A percentile compares a stretch with the other conserved stretches of the same genome.
phyloP scores from a whole-genome alignment of 1,139 yeast species.

The Kazachstania sp. region DNA sequence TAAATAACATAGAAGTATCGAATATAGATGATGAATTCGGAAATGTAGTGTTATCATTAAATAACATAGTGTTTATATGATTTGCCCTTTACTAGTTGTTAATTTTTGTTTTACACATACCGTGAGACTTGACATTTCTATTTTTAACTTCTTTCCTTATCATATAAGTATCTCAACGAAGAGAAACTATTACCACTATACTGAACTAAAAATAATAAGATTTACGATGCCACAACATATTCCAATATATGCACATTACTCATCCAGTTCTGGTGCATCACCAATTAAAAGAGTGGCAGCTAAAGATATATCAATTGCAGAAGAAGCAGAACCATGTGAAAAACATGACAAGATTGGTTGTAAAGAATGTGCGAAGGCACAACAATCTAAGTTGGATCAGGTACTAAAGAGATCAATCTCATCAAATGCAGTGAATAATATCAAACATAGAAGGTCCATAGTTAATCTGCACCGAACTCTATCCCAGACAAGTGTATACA shows the following conservation, averaged over 20 bases:
- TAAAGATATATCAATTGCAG: slow-evolving; percentile 6
- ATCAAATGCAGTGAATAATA: slow-evolving; percentile 9
- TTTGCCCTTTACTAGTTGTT: too few relatives aligned
- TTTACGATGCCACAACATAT: background rate
- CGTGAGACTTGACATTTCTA: too few relatives aligned
- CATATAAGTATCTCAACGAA: too few relatives aligned
- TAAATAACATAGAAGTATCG: too few relatives aligned
- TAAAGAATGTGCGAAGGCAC: slow-evolving; percentile 1
- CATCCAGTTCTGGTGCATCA: background rate
- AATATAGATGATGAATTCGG: too few relatives aligned
- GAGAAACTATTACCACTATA: too few relatives aligned
- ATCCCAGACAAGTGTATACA: slow-evolving; percentile 13
- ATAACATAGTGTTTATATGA: too few relatives aligned
- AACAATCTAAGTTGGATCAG: slow-evolving; percentile 2
- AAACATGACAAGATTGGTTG: slow-evolving; percentile 8
- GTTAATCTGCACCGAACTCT: slow-evolving; percentile 13
- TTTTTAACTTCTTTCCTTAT: too few relatives aligned
- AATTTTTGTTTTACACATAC: too few relatives aligned
- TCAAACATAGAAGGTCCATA: slow-evolving; percentile 5
- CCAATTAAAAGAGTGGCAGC: slow-evolving; percentile 4
- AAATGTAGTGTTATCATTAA: too few relatives aligned
- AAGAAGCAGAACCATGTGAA: slow-evolving; percentile 14
- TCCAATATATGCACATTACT: slow-evolving; percentile 2
- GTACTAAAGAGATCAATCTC: slow-evolving; percentile 12
- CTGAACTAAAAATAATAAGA: background rate